Percentiles rank a stretch among this genome's conserved stretches.
phyloP scores from a whole-genome alignment of 768 basidiomycete genomes.

The Termitomyces sp. region DNA sequence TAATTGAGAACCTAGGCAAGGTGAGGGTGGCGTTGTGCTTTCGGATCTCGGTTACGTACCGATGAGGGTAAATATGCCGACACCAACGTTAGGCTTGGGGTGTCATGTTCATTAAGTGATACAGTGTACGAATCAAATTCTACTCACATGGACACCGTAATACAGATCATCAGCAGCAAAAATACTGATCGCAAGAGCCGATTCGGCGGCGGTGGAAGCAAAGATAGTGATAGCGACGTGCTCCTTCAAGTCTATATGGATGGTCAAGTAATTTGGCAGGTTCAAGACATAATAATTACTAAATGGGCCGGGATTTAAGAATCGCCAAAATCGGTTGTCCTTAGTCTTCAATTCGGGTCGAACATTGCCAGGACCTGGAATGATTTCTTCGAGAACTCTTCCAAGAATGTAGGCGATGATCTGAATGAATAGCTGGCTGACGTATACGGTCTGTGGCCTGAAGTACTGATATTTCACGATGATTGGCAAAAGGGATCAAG shows the following conservation, averaged over 20 bases:
- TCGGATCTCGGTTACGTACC: background rate
- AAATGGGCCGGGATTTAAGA: conserved; percentile 59
- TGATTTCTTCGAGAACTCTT: conserved; percentile 33
- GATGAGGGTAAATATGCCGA: conserved; percentile 9
- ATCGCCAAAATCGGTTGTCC: conserved; percentile 42
- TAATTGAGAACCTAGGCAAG: conserved; percentile 25
- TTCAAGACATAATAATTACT: conserved; percentile 27
- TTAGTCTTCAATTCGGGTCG: conserved; percentile 21
- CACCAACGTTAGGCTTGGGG: conserved; percentile 27
- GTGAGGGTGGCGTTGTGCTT: background rate
- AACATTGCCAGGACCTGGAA: conserved; percentile 27
- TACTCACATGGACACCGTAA: conserved; percentile 34
- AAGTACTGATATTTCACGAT: conserved; percentile 33
- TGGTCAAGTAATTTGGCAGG: background rate
- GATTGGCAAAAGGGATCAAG: background rate
- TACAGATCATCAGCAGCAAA: conserved; percentile 50
- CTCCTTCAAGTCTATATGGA: conserved; percentile 39
- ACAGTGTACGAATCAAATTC: background rate
- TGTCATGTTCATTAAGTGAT: background rate
- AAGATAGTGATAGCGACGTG: conserved; percentile 62
- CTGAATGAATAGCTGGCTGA: conserved; percentile 45
- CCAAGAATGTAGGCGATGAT: conserved; percentile 51
- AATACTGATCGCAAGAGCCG: conserved; percentile 53
- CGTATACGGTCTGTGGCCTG: conserved; percentile 28
- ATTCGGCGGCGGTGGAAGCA: conserved; percentile 51